Evolutionary conservation across 805 yeast species (phyloP).

Genomic region (Naumovozyma dairenensis): DNA sequence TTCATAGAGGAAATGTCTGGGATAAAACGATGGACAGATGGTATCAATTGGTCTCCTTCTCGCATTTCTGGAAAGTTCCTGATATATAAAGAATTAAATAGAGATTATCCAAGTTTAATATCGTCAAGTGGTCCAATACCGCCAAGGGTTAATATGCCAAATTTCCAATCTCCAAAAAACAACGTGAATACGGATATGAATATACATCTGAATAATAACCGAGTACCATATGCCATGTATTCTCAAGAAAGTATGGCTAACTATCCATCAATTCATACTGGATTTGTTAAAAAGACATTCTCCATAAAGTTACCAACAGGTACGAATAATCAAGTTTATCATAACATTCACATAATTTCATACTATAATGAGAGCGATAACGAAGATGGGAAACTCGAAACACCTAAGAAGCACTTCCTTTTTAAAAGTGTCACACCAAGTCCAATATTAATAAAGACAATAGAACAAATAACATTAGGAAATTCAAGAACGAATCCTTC

Average conservation of each 20-base stretch:
- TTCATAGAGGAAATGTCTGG: constrained; percentile 74
- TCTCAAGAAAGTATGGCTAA: background rate
- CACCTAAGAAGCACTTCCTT: too few relatives aligned
- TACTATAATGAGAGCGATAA: constrained; percentile 74
- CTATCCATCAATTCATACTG: constrained; percentile 27
- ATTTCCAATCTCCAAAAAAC: background rate
- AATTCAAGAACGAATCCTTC: constrained; percentile 27
- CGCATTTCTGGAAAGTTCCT: constrained; percentile 77
- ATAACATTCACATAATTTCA: constrained; percentile 50
- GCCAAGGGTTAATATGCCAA: background rate
- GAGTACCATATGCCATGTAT: background rate
- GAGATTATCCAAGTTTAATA: background rate
- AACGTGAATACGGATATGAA: background rate
- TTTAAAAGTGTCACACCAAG: constrained; percentile 43
- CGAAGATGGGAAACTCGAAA: constrained; percentile 37
- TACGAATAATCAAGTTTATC: background rate
- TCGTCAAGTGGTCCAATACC: background rate
- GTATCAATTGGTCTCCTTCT: constrained; percentile 85
- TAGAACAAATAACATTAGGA: constrained; percentile 51
- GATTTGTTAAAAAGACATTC: constrained; percentile 74
- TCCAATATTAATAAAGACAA: constrained; percentile 42
- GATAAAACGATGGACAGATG: constrained; percentile 92
- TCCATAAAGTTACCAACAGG: constrained; percentile 43
- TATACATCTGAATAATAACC: background rate
- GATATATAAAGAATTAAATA: constrained; percentile 56